Percentiles rank a stretch among this genome's conserved stretches.
phyloP scores from a whole-genome alignment of 805 yeast genomes.

The Spathaspora hagerdaliae region DNA sequence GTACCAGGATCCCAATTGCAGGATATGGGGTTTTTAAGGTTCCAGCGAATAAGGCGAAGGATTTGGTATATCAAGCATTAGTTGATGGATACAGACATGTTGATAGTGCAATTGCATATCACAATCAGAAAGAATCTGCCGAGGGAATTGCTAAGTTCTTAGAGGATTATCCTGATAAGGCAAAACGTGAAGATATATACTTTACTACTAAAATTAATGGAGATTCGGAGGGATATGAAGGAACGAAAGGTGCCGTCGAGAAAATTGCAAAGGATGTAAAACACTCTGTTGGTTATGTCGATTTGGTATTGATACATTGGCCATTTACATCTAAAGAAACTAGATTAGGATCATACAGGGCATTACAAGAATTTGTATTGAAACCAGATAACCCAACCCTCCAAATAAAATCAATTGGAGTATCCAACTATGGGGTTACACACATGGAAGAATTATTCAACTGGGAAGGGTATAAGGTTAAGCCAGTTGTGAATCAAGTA shows the following conservation, averaged over 20 bases:
- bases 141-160: slow-evolving; percentile 55
- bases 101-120: slow-evolving; percentile 68
- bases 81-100: slow-evolving; percentile 67
- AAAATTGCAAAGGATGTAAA: slow-evolving; percentile 28
- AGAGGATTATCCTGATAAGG: slow-evolving; percentile 33
- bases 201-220: slow-evolving; percentile 33
- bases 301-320: slow-evolving; percentile 45
- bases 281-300: slow-evolving; percentile 32
- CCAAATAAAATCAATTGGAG: slow-evolving; percentile 64
- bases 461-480: slow-evolving; percentile 46
- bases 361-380: slow-evolving; percentile 65
- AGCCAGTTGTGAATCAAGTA: slow-evolving; percentile 71
- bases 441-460: slow-evolving; percentile 58
- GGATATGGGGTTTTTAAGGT: slow-evolving; percentile 55
- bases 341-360: slow-evolving; percentile 64
- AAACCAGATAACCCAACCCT: slow-evolving; percentile 42
- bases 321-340: slow-evolving; percentile 39
- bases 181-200: slow-evolving; percentile 30
- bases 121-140: slow-evolving; percentile 59
- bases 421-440: slow-evolving; percentile 63
- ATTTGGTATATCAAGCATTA: slow-evolving; percentile 54
- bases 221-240: slow-evolving; percentile 32
- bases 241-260: slow-evolving; percentile 25
- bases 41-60: slow-evolving; percentile 32
- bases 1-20: slow-evolving; percentile 50